Conservation (phyloP, 805 yeast genomes). For the Diddensiella transvaalensis region DNA sequence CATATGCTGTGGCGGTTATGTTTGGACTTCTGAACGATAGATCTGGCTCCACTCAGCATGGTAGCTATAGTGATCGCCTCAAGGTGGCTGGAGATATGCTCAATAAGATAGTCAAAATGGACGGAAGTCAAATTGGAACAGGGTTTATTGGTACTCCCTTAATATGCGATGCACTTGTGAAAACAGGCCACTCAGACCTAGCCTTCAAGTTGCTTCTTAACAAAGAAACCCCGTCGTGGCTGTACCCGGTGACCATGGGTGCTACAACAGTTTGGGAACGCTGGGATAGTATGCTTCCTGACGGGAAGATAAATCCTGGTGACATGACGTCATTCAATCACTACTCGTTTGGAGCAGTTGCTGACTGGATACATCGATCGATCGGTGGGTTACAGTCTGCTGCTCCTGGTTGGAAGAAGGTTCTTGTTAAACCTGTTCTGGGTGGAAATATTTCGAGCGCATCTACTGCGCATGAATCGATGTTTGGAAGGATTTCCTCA, state of each 20-base stretch:
- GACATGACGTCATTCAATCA: slow-evolving; percentile 33
- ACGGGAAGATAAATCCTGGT: slow-evolving; percentile 30
- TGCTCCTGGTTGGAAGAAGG: slow-evolving; percentile 24
- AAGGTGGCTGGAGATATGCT: slow-evolving; percentile 21
- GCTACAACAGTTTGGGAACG: slow-evolving; percentile 33
- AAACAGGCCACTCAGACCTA: slow-evolving; percentile 22
- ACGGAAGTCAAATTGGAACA: slow-evolving; percentile 23
- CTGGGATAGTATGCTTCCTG: slow-evolving; percentile 31
- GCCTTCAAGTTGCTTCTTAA: slow-evolving; percentile 28
- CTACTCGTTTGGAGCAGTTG: slow-evolving; percentile 28
- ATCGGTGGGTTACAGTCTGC: slow-evolving; percentile 22
- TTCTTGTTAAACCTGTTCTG: slow-evolving; percentile 16
- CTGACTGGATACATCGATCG: slow-evolving; percentile 22
- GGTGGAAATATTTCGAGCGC: slow-evolving; percentile 10
- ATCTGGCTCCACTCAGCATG: slow-evolving; percentile 6
- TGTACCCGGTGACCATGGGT: slow-evolving; percentile 31
- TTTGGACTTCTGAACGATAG: slow-evolving; percentile 20
- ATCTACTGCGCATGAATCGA: slow-evolving; percentile 4
- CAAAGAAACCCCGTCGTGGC: slow-evolving; percentile 29
- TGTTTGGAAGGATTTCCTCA: slow-evolving; percentile 7
- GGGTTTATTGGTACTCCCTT: slow-evolving; percentile 33
- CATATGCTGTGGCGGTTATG: slow-evolving; percentile 25
- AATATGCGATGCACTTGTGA: slow-evolving; percentile 26
- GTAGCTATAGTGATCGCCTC: slow-evolving; percentile 11
- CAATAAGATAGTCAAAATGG: slow-evolving; percentile 7